Base-by-base conservation (phyloP, 2,329 filamentous ascomycete genomes). In the Sporothrix globosa region DNA sequence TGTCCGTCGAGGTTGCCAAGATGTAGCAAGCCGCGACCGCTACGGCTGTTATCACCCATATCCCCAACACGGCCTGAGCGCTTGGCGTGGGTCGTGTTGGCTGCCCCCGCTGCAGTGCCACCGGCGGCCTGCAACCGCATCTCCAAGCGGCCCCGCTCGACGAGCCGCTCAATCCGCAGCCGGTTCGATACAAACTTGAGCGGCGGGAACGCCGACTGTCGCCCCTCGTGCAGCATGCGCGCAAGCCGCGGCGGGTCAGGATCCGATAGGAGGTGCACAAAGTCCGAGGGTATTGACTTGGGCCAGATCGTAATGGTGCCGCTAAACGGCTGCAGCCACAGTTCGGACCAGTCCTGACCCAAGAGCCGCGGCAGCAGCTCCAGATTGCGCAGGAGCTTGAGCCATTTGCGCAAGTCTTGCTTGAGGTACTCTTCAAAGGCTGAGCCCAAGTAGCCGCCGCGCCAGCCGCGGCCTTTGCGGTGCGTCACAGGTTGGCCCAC, bases 291-390 rank as follows among this genome's bases (percentile, higher is more conserved):
- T 3, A 89, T 82, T 14, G 89, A 90, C 78, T 93, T 93, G 9
- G 96, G 96, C 94, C 95, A 98, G 77, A 99, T 94, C 14, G 96
- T 99, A 73, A 98, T 91, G 11, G 93, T 98, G 39, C 96, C 96
- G 73, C 91, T 91, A 79, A 99, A 99, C 71, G 93, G 89, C 79
- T 99, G 96, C 63, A 99, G 86, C 92, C 95, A 99, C 27, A 99
- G 89, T 80, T 97, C 92, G 71, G 91, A 94, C 96, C 96, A 99
- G 79, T 99, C 96, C 79, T 98, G 95, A 2, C 94, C 95, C 27
- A 98, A 80, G 0, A 93, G 93, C 0, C 96, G 89, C 0, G 96
- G 96, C 0, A 99, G 87, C 4, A 99, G 85, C 80, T 99, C 96
- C 0, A 98, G 86, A 77, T 97, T 93, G 1, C 94, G 90, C 54